A percentile compares a stretch with the other conserved stretches of the same genome.
Evolutionary conservation across 208 protist species (phyloP).

Genomic region (Tritrichomonas musculus): DNA sequence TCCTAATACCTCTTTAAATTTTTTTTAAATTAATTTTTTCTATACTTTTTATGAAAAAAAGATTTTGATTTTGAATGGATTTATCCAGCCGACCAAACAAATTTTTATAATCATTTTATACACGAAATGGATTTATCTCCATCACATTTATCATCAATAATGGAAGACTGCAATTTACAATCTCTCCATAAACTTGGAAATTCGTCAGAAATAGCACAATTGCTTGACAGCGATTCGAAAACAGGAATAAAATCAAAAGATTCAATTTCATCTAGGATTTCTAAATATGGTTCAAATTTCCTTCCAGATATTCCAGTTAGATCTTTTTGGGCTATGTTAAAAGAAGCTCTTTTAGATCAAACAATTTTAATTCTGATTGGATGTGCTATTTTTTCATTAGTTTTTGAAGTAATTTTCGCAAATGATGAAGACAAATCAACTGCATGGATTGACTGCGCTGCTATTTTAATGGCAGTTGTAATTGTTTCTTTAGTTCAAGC

Average conservation of each 20-base stretch:
- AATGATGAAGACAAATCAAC: background rate
- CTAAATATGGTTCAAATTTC: background rate
- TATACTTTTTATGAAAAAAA: too few species aligned
- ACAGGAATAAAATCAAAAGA: background rate
- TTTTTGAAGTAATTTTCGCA: constrained; percentile 7
- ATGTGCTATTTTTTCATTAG: constrained; percentile 1
- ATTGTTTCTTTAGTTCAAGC: constrained; percentile 26
- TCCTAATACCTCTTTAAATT: too few species aligned
- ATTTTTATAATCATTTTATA: too few species aligned
- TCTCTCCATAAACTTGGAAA: too few species aligned
- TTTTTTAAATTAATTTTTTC: too few species aligned
- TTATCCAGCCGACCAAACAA: too few species aligned
- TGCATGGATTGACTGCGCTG: background rate
- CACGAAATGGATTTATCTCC: too few species aligned
- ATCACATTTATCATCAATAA: too few species aligned
- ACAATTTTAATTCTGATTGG: background rate
- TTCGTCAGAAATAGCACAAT: too few species aligned
- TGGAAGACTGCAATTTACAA: too few species aligned
- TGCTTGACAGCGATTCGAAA: background rate
- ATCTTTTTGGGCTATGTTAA: background rate
- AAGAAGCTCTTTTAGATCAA: background rate
- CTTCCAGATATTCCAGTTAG: background rate
- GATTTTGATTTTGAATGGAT: too few species aligned
- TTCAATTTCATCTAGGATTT: background rate
- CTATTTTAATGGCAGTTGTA: constrained; percentile 1